These are phyloP conservation scores for Macrolepiota fuliginosa DNA, from an alignment of 768 basidiomycete species.

Conservation along the genomic window DNA sequence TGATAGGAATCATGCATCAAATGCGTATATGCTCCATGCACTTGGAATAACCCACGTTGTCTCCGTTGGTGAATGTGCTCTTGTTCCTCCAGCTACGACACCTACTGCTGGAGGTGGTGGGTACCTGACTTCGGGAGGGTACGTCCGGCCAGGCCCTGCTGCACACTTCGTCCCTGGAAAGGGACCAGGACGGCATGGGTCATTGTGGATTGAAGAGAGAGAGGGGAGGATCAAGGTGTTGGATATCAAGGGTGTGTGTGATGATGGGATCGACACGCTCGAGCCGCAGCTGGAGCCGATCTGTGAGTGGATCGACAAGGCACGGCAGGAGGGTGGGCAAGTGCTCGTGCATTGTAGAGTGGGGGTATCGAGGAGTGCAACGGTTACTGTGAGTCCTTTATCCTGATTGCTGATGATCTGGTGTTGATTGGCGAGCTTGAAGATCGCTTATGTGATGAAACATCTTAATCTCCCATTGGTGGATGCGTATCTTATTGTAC, in stretches of 20 bases:
- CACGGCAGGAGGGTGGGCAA: conserved; percentile 78
- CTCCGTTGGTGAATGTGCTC: conserved; percentile 92
- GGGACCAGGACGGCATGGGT: conserved; percentile 56
- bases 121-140: conserved; percentile 18
- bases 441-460: conserved; percentile 98
- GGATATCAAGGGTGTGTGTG: conserved; percentile 89
- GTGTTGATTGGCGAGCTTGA: not conserved
- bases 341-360: conserved; percentile 97
- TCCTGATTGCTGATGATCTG: not conserved
- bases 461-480: conserved; percentile 81
- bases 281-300: conserved; percentile 86
- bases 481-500: conserved; percentile 91
- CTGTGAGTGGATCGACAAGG: conserved; percentile 92
- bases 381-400: conserved; percentile 67
- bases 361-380: conserved; percentile 95
- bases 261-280: conserved; percentile 95
- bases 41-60: conserved; percentile 97
- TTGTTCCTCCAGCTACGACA: conserved; percentile 70
- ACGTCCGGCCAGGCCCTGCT: conserved; percentile 26
- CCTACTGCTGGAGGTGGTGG: conserved; percentile 16
- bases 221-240: conserved; percentile 89
- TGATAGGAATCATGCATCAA: conserved; percentile 84
- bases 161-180: conserved; percentile 42
- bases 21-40: conserved; percentile 94
- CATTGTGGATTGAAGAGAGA: conserved; percentile 83